Evolutionary conservation across 441 rosid species (phyloP).

Genomic region (Flueggea neowawraea): DNA sequence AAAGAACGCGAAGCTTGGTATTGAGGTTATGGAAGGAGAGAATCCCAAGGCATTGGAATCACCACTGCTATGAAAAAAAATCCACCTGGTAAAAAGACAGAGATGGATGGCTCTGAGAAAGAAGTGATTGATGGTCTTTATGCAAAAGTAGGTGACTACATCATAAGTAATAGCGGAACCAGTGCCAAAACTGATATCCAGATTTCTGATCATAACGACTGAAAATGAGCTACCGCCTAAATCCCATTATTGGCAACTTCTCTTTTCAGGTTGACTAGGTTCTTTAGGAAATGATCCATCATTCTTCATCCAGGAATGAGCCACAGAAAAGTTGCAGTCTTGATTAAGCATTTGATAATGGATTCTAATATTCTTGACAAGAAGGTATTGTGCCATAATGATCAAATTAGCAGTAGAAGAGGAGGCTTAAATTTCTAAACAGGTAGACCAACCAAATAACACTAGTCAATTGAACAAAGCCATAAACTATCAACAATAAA

Average conservation of each 20-base stretch:
- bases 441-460: neutral
- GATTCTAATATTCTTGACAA: too few relatives aligned
- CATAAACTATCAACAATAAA: too few relatives aligned
- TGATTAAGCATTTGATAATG: slow-evolving; percentile 1
- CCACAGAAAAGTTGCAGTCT: slow-evolving; percentile 21
- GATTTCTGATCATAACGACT: slow-evolving; percentile 35
- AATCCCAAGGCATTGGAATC: slow-evolving; percentile 30
- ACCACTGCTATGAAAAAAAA: slow-evolving; percentile 33
- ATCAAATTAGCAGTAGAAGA: neutral
- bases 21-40: slow-evolving; percentile 37
- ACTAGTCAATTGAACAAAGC: slow-evolving; percentile 2
- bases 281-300: slow-evolving; percentile 16
- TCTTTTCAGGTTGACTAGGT: slow-evolving; percentile 13
- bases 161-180: slow-evolving; percentile 30
- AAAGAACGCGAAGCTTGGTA: slow-evolving; percentile 65
- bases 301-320: slow-evolving; percentile 51
- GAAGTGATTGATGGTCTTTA: slow-evolving; percentile 52
- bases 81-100: slow-evolving; percentile 28
- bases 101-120: slow-evolving; percentile 35
- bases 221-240: slow-evolving; percentile 36
- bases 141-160: slow-evolving; percentile 33
- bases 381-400: too few relatives aligned
- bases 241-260: slow-evolving; percentile 31
- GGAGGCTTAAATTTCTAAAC: neutral
- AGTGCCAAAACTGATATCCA: slow-evolving; percentile 64